Base-by-base conservation (phyloP, 2,329 filamentous ascomycete genomes). In the Arthrobotrys entomopaga region DNA sequence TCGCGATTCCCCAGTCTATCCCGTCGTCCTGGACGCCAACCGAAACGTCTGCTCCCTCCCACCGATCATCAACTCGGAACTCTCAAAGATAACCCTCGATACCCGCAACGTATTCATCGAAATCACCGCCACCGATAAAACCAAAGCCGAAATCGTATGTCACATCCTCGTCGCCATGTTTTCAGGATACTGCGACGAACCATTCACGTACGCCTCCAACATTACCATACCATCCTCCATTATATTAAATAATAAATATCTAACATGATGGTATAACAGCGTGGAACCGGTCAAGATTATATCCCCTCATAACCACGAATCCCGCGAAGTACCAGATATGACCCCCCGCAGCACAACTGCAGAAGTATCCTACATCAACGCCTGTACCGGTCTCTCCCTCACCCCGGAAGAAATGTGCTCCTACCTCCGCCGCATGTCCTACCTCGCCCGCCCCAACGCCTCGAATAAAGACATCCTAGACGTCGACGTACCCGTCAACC, bases 101-200 rank as follows among this genome's bases (percentile, higher is more conserved):
- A 98, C 93, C 70, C 94, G 87, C 80, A 97, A 99, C 80, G 88
- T 99, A 80, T 91, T 99, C 82, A 96, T 99, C 81, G 95, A 99
- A 83, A 93, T 97, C 79, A 99, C 95, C 6, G 96, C 93, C 46
- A 94, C 93, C 46, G 95, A 99, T 81, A 89, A 91, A 81, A 99
- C 96, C 26, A 99, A 99, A 84, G 87, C 98, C 50, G 93, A 97
- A 78, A 92, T 99, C 77, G 94, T 97, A 75, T 92, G 91, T 83
- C 93, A 96, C 81, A 97, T 97, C 80, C 90, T 99, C 81, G 91
- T 97, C 48, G 88, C 94, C 79, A 99, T 99, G 94, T 99, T 99
- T 86, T 96, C 91, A 52, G 87, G 89, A 80, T 97, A 98, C 83
- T 93, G 91, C 80, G 86, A 87, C 19, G 92, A 97, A 80, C 88